Conservation (phyloP, 2,329 filamentous ascomycete genomes). For the Thielaviopsis populi region DNA sequence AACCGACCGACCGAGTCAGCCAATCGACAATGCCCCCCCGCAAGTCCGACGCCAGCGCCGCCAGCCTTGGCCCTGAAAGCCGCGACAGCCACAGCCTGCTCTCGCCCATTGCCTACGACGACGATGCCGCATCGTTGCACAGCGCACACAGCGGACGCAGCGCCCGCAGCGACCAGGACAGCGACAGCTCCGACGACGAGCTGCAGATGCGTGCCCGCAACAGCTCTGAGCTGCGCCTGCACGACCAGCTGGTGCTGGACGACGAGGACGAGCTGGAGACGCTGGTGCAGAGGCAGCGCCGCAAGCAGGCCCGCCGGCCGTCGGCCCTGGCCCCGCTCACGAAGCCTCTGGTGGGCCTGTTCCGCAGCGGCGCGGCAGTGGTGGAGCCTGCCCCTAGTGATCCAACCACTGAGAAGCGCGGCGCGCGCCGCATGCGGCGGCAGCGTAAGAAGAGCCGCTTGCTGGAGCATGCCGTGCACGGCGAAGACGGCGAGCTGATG, state of each 20-base stretch:
- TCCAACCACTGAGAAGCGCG: constrained; percentile 32
- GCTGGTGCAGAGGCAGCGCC: constrained; percentile 34
- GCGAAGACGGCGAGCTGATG: constrained; percentile 64
- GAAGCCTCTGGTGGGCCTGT: constrained; percentile 27
- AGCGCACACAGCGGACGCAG: constrained; percentile 32
- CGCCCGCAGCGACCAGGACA: constrained; percentile 60
- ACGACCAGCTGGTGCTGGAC: constrained; percentile 55
- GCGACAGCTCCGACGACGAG: constrained; percentile 62
- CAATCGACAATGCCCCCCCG: not conserved
- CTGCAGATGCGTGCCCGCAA: constrained; percentile 50
- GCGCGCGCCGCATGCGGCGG: constrained; percentile 34
- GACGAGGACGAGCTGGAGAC: constrained; percentile 60
- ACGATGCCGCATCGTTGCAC: constrained; percentile 52
- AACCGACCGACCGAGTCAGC: not conserved
- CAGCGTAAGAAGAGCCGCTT: constrained; percentile 38
- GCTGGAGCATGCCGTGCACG: constrained; percentile 39
- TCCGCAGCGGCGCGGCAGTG: not conserved
- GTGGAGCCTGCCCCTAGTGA: not conserved
- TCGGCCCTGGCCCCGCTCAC: constrained; percentile 34
- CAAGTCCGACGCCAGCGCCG: not conserved
- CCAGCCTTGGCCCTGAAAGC: not conserved
- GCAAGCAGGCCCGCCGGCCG: constrained; percentile 34
- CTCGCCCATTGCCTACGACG: constrained; percentile 49
- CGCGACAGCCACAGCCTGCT: constrained; percentile 29
- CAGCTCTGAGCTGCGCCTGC: constrained; percentile 52